Evolutionary conservation across 2,329 filamentous ascomycete species (phyloP).

Genomic region (Passalora sequoiae): DNA sequence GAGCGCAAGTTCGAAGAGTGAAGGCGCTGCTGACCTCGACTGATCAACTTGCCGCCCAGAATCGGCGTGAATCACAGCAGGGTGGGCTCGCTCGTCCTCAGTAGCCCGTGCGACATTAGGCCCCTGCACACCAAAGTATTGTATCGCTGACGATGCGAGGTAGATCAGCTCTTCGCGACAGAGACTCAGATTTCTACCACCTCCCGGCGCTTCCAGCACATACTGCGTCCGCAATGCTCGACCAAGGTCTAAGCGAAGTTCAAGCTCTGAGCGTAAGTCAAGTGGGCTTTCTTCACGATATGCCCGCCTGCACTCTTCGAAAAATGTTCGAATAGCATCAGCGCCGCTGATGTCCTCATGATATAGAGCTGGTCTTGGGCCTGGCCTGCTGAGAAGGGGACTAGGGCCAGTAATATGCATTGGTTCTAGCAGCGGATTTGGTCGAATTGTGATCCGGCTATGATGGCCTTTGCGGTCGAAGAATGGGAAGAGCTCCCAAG

Average conservation of each 20-base stretch:
- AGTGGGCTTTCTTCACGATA: constrained; percentile 10
- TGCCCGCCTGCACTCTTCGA: constrained; percentile 9
- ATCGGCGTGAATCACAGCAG: constrained; percentile 8
- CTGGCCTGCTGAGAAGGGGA: constrained; percentile 9
- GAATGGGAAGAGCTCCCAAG: constrained; percentile 58
- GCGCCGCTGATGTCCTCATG: constrained; percentile 13
- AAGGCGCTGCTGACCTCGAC: constrained; percentile 22
- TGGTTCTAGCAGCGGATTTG: constrained; percentile 53
- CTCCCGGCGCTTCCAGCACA: constrained; percentile 15
- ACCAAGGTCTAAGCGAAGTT: constrained; percentile 22
- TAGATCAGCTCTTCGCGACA: constrained; percentile 29
- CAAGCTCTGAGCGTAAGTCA: constrained; percentile 19
- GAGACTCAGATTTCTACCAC: constrained; percentile 9
- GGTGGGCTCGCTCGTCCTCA: constrained; percentile 2
- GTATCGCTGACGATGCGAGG: constrained; percentile 25
- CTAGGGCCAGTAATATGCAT: constrained; percentile 15
- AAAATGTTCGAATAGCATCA: constrained; percentile 14
- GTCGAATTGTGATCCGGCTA: constrained; percentile 52
- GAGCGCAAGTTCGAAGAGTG: constrained; percentile 35
- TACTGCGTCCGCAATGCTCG: constrained; percentile 18
- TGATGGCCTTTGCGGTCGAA: constrained; percentile 44
- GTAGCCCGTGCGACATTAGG: constrained; percentile 9
- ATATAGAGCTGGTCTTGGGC: constrained; percentile 1
- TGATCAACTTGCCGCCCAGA: not conserved
- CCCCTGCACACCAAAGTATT: constrained; percentile 32